Conservation (phyloP, 192 early-diverging fungal species). For the Podochytrium sp. region DNA sequence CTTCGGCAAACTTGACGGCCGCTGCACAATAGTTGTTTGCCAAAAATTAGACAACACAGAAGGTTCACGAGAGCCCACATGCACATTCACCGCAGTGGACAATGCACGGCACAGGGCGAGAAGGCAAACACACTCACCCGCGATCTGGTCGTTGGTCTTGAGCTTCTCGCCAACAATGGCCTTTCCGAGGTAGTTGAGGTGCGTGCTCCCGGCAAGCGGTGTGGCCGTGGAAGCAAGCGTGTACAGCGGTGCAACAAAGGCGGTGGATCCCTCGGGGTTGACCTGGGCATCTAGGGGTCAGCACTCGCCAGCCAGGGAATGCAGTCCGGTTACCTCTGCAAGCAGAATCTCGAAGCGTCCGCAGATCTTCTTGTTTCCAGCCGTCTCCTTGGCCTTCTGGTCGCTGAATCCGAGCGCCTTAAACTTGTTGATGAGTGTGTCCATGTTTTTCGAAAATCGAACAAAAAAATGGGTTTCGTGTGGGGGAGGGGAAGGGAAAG, state of each 20-base stretch:
- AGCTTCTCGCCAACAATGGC: constrained; percentile 72
- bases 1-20: constrained; percentile 86
- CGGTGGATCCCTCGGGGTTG: constrained; percentile 16
- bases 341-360: constrained; percentile 76
- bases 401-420: constrained; percentile 86
- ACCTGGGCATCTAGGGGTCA: neutral
- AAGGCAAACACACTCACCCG: constrained; percentile 54
- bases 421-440: constrained; percentile 57
- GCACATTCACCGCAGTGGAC: no score
- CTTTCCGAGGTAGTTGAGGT: constrained; percentile 79
- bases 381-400: constrained; percentile 92
- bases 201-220: constrained; percentile 66
- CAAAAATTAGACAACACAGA: neutral
- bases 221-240: constrained; percentile 85
- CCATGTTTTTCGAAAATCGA: constrained; percentile 2
- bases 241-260: constrained; percentile 80
- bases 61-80: neutral
- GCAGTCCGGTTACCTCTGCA: constrained; percentile 61
- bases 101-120: neutral
- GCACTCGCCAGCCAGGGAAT: constrained; percentile 5
- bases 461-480: neutral
- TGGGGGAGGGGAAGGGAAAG: no score
- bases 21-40: constrained; percentile 49
- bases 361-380: constrained; percentile 94
- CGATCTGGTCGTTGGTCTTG: constrained; percentile 81